These are phyloP conservation scores for Xylaria intraflava DNA, from an alignment of 495 filamentous ascomycete genomes.

Conservation along the genomic window DNA sequence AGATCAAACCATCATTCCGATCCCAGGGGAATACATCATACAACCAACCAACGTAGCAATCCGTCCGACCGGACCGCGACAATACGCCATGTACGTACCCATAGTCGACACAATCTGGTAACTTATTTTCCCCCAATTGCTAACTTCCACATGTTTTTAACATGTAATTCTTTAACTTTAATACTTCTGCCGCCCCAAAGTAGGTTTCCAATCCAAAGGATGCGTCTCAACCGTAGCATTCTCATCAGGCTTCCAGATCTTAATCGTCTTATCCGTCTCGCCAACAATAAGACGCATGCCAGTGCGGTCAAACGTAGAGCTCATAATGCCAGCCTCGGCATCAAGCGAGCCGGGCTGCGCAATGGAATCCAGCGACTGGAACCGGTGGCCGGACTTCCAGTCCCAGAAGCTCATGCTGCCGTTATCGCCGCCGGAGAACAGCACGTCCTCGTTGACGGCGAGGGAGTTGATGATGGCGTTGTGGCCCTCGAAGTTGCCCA, in stretches of 20 bases:
- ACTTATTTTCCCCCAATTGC: not conserved
- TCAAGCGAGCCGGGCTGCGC: conserved; percentile 93
- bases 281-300: conserved; percentile 86
- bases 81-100: no score
- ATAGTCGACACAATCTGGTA: not conserved
- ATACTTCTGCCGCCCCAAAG: conserved; percentile 49
- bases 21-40: no score
- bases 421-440: conserved; percentile 94
- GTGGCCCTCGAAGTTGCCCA: conserved; percentile 98
- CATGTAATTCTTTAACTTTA: no score
- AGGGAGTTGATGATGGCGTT: conserved; percentile 94
- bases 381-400: conserved; percentile 93
- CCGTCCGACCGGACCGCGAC: no score
- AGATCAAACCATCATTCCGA: no score
- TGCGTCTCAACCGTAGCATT: conserved; percentile 85
- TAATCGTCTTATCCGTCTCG: conserved; percentile 97
- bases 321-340: conserved; percentile 91
- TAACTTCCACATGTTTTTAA: no score
- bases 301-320: conserved; percentile 81
- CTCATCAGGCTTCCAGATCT: conserved; percentile 92
- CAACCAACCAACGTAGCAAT: no score
- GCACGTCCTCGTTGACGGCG: conserved; percentile 85
- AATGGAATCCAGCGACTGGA: conserved; percentile 78
- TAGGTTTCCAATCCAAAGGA: conserved; percentile 90
- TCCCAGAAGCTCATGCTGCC: conserved; percentile 98